Evolutionary conservation across 495 filamentous ascomycete species (phyloP).

Genomic region (Xylaria sp.): DNA sequence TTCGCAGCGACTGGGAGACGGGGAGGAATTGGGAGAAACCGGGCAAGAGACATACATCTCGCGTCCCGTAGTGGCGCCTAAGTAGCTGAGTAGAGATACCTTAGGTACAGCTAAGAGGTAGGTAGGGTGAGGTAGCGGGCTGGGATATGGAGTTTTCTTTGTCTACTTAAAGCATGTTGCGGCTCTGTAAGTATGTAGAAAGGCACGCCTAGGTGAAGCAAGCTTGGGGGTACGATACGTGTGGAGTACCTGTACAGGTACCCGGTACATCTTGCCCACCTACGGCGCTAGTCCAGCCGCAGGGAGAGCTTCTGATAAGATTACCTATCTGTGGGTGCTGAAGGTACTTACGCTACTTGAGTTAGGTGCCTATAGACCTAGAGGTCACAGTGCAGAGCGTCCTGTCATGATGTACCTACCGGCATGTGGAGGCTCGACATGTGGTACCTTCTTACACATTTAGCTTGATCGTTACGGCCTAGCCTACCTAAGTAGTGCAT

Average conservation of each 20-base stretch:
- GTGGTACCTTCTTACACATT: not conserved
- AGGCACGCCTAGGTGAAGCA: no score
- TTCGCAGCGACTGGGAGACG: slow-evolving; percentile 15
- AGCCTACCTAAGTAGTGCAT: not conserved
- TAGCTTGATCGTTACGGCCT: not conserved
- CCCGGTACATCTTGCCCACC: not conserved
- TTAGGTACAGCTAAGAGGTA: no score
- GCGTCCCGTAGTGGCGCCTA: slow-evolving; percentile 6
- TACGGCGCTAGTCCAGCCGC: not conserved
- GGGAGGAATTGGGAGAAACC: not conserved
- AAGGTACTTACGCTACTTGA: no score
- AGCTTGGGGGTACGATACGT: not conserved
- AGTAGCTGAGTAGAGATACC: not conserved
- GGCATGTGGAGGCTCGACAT: not conserved
- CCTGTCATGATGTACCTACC: not conserved
- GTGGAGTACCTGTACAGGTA: no score
- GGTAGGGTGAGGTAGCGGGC: not conserved
- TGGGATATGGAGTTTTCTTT: slow-evolving; percentile 11
- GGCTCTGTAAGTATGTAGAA: not conserved
- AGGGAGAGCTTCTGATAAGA: slow-evolving; percentile 15
- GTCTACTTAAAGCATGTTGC: slow-evolving; percentile 5
- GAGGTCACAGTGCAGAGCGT: no score
- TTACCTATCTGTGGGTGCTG: no score
- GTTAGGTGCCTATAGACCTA: no score
- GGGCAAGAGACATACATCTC: slow-evolving; percentile 19